Percentiles rank a stretch among this genome's conserved stretches.
Conservation (phyloP, 805 yeast genomes). For the Candida golubevii region DNA sequence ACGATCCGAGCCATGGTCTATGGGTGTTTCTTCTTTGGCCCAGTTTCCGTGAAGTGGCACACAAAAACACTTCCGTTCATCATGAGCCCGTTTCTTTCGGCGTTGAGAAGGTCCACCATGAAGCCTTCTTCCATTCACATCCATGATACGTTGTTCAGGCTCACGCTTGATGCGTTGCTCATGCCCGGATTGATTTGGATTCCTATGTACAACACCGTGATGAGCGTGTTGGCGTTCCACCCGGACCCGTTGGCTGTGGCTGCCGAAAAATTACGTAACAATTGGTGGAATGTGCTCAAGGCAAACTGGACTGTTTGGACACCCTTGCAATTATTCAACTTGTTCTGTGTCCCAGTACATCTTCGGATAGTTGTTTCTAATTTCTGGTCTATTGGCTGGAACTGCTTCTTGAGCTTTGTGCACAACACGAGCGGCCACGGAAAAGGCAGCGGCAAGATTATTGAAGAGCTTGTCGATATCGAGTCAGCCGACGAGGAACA, state of each 20-base stretch:
- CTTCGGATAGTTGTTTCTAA: constrained; percentile 35
- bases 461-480: constrained; percentile 38
- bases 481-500: constrained; percentile 34
- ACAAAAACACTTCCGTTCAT: constrained; percentile 33
- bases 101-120: constrained; percentile 10
- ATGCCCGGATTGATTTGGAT: constrained; percentile 39
- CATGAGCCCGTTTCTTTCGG: constrained; percentile 30
- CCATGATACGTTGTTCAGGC: constrained; percentile 22
- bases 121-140: constrained; percentile 13
- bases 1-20: constrained; percentile 35
- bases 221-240: constrained; percentile 34
- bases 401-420: constrained; percentile 37
- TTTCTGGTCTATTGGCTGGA: constrained; percentile 41
- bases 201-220: constrained; percentile 38
- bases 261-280: constrained; percentile 28
- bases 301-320: constrained; percentile 45
- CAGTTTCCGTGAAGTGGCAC: constrained; percentile 38
- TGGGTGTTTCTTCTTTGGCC: constrained; percentile 38
- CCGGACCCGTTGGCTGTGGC: constrained; percentile 32
- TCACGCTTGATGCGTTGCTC: constrained; percentile 34
- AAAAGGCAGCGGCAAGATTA: constrained; percentile 30
- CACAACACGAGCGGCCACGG: constrained; percentile 47
- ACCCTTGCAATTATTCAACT: constrained; percentile 33
- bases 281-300: constrained; percentile 39
- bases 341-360: constrained; percentile 37